phyloP scores from a whole-genome alignment of 257 asterid species.

The Cinchona pubescens region DNA sequence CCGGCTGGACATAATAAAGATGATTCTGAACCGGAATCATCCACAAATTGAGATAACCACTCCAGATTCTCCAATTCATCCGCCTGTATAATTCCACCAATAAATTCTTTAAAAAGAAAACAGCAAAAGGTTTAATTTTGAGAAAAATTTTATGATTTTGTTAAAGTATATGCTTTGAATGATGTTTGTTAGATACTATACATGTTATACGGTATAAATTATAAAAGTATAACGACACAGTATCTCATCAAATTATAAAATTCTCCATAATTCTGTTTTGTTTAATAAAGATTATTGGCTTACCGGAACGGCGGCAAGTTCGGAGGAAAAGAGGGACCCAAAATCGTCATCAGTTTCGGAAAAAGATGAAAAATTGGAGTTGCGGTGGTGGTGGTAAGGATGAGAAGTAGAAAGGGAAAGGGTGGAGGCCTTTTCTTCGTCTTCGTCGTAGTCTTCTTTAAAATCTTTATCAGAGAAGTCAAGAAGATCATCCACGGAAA shows the following conservation, averaged over 20 bases:
- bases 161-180: too few species aligned
- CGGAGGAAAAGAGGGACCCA: conserved; percentile 57
- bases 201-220: too few species aligned
- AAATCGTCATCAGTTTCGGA: conserved; percentile 60
- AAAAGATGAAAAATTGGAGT: conserved; percentile 40
- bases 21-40: conserved; percentile 29
- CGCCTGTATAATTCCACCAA: conserved; percentile 21
- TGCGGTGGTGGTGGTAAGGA: conserved; percentile 30
- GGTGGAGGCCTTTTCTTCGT: conserved; percentile 30
- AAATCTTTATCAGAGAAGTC: conserved; percentile 76
- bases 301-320: conserved; percentile 75
- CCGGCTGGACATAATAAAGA: conserved; percentile 28
- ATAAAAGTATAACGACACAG: too few species aligned
- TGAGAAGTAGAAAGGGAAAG: conserved; percentile 22
- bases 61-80: conserved; percentile 40
- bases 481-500: conserved; percentile 92
- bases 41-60: conserved; percentile 43
- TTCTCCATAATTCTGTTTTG: too few species aligned
- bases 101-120: not conserved
- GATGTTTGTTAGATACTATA: too few species aligned
- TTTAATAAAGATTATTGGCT: not conserved
- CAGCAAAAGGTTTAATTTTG: not conserved
- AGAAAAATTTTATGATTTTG: too few species aligned
- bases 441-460: conserved; percentile 44
- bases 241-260: too few species aligned